A percentile compares a stretch with the other conserved stretches of the same genome.
These are phyloP conservation scores for Coprinellus aureogranulatus DNA, from an alignment of 768 basidiomycete genomes.

Conservation along the genomic window DNA sequence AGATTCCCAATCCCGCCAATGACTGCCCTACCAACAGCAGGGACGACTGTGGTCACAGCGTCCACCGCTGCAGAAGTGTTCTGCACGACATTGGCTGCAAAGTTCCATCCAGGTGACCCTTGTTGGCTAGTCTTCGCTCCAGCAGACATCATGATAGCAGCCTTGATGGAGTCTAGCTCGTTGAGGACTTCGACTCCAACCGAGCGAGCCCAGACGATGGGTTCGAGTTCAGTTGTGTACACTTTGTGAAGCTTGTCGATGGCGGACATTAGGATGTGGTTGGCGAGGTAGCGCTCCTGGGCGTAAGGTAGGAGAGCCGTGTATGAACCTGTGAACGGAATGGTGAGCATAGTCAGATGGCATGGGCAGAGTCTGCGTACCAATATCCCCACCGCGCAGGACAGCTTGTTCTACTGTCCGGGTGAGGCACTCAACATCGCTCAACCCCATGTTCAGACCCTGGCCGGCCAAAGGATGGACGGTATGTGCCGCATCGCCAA, in stretches of 20 bases:
- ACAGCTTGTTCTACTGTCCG: conserved; percentile 60
- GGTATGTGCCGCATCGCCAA: conserved; percentile 96
- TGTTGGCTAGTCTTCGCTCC: conserved; percentile 37
- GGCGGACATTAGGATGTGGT: conserved; percentile 81
- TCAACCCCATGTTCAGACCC: conserved; percentile 91
- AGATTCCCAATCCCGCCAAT: conserved; percentile 29
- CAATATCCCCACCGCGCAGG: conserved; percentile 75
- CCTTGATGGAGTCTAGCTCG: conserved; percentile 81
- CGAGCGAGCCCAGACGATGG: conserved; percentile 83
- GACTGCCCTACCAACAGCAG: conserved; percentile 26
- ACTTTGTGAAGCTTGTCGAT: conserved; percentile 90
- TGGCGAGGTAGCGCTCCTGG: conserved; percentile 77
- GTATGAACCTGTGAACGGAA: conserved; percentile 53
- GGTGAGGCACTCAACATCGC: conserved; percentile 74
- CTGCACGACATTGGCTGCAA: conserved; percentile 47
- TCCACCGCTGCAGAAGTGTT: conserved; percentile 34
- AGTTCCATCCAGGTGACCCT: conserved; percentile 27
- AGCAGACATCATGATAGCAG: conserved; percentile 78
- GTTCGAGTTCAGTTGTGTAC: conserved; percentile 64
- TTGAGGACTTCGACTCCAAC: conserved; percentile 89
- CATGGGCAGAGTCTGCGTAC: conserved; percentile 37
- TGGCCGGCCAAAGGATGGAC: conserved; percentile 95
- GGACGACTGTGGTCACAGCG: conserved; percentile 26
- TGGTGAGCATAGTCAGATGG: background rate
- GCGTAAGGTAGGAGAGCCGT: conserved; percentile 77